Base-by-base conservation (phyloP, 2,329 filamentous ascomycete genomes). In the Colletotrichum chrysophilum region DNA sequence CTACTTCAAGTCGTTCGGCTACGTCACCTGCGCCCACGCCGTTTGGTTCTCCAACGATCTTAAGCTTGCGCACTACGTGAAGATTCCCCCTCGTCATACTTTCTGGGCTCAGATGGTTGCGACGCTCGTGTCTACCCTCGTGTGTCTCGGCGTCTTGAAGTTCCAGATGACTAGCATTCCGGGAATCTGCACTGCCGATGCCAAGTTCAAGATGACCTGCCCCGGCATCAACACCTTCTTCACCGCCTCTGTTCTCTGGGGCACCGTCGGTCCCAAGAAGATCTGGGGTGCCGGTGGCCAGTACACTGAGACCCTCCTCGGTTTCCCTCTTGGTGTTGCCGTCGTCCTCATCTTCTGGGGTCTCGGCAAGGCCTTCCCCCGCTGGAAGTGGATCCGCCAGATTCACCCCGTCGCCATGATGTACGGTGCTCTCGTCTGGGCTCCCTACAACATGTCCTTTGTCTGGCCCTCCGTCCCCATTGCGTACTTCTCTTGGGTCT, bases 11-110 rank as follows among this genome's bases (percentile, higher is more conserved):
- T 87, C 86, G 1, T 89, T 88, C 76, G 87, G 87, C 3, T 85
- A 83, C 75, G 71, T 76, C n/a, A 79, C 78, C 30, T 79, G 78
- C 64, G 78, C 78, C 14, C 78, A 79, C 66, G 78, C 78, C 28
- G 70, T 79, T 24, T 78, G 77, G 62, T 79, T 79, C 56, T 77
- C 77, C 69, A 76, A 81, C 76, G 79, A 87, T 77, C 80, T 88
- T 48, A 89, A 89, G 81, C 86, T 89, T 16, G 87, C 87, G 7
- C 87, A 89, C 78, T 92, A 92, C 81, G 87, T 90, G 84, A 92
- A 92, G 84, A 91, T 93, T 21, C 90, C 91, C 5, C 91, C 91
- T 0, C 87, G 89, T n/a, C 87, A 91, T 52, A 90, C 91, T 4
- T 93, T 93, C 78, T 83, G 85, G 32, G 90, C 90, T 1, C 91